Percentiles rank a stretch among this genome's conserved stretches.
Conservation (phyloP, 257 asterid species). For the Euphrasia confusa region DNA sequence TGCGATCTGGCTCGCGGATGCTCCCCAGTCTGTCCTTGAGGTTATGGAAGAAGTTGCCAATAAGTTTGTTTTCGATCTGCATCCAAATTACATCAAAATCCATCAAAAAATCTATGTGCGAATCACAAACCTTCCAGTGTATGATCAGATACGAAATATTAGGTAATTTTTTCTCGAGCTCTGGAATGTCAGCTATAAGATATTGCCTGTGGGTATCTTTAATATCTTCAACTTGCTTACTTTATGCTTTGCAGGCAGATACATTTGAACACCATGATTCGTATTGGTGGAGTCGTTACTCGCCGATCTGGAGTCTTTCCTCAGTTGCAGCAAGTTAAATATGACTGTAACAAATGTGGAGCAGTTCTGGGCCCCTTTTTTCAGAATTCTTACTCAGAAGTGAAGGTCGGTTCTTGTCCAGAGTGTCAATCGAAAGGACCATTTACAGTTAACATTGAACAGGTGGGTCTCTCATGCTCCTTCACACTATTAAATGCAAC, state of each 20-base stretch:
- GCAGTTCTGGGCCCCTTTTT: conserved; percentile 89
- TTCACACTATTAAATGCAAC: conserved; percentile 10
- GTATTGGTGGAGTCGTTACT: conserved; percentile 96
- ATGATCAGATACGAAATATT: conserved; percentile 94
- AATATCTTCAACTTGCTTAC: conserved; percentile 5
- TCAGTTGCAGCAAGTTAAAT: conserved; percentile 92
- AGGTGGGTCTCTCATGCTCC: conserved; percentile 45
- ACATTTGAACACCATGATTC: conserved; percentile 95
- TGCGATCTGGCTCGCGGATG: conserved; percentile 98
- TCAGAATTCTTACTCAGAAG: conserved; percentile 97
- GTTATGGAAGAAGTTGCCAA: conserved; percentile 98
- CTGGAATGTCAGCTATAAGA: conserved; percentile 11
- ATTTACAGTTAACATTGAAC: conserved; percentile 87
- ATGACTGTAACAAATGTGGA: conserved; percentile 88
- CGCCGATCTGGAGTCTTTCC: conserved; percentile 98
- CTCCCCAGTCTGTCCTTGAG: conserved; percentile 98
- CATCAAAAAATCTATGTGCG: conserved; percentile 86
- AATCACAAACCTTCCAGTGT: conserved; percentile 86
- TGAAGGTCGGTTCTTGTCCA: conserved; percentile 96
- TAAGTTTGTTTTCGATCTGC: conserved; percentile 75
- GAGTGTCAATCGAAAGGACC: conserved; percentile 98
- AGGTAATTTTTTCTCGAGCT: conserved; percentile 39
- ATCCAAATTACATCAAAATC: conserved; percentile 80
- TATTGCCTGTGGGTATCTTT: background rate
- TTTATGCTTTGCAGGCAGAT: conserved; percentile 65